Percentiles rank a stretch among this genome's conserved stretches.
Conservation (phyloP, 2,329 filamentous ascomycete genomes). For the Thermochaetoides dissita region DNA sequence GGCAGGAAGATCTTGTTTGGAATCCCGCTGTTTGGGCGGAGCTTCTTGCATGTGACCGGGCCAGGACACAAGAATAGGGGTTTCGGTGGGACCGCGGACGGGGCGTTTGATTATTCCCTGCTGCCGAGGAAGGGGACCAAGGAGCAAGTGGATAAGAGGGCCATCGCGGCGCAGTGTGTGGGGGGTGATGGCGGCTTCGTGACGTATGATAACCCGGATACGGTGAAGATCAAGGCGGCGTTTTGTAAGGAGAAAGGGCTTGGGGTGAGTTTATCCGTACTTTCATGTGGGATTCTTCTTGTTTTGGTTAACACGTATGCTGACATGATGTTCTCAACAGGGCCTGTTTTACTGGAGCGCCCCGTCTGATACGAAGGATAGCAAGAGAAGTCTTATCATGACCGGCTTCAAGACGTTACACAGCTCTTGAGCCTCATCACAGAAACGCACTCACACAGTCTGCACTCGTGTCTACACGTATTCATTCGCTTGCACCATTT, state of each 20-base stretch:
- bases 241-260: constrained; percentile 60
- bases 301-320: not conserved
- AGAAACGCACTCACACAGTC: not conserved
- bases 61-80: constrained; percentile 48
- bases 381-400: constrained; percentile 42
- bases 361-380: constrained; percentile 51
- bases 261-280: constrained; percentile 33
- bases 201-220: constrained; percentile 65
- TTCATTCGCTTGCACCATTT: not conserved
- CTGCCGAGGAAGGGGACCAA: constrained; percentile 48
- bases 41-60: constrained; percentile 52
- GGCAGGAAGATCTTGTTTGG: constrained; percentile 61
- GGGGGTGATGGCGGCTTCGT: constrained; percentile 66
- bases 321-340: constrained; percentile 22
- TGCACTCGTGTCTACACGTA: not conserved
- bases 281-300: constrained; percentile 1
- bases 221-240: constrained; percentile 59
- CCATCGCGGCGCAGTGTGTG: constrained; percentile 57
- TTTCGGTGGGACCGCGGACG: constrained; percentile 37
- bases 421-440: constrained; percentile 22
- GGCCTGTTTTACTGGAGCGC: constrained; percentile 74
- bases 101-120: constrained; percentile 55
- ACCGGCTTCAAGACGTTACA: constrained; percentile 46
- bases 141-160: constrained; percentile 53
- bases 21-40: constrained; percentile 61